Base-by-base conservation (phyloP, 179 eudicot species). In the Beta macrorhiza region DNA sequence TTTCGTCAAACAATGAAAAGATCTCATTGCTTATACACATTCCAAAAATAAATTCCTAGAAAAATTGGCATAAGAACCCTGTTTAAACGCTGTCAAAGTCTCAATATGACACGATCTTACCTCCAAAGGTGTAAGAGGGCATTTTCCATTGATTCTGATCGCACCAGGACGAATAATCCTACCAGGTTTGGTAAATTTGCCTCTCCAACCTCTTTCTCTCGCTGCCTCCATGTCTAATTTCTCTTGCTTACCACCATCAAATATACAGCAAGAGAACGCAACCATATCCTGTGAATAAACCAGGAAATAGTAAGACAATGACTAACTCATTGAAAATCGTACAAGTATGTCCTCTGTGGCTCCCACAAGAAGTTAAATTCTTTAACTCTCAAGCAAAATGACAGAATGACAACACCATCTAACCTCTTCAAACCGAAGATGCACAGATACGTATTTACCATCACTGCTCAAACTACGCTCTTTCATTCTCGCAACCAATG, bases 371-470 rank as follows among this genome's bases (percentile, higher is more conserved):
- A 47, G 12, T 55, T 32, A 12, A 12, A 16, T 37, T 19, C 10
- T 49, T 49, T 9, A 49, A 63, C 67, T n/a, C 32, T 67, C 71
- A 76, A 72, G 37, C 75, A 44, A 55, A 3, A 65, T 29, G 44
- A 20, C 13, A 67, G 77, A 53, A 57, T 45, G 22, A 44, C 61
- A 32, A 47, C 7, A 67, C 5, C 56, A 75, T 67, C 90, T 82
- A 83, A 97, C 99, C 99, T 94, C 97, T 90, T 97, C 99, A 86
- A 92, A 97, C 56, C 99, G 99, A 82, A 97, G 97, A 87, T 97
- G 99, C 84, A 97, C 99, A 64, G 99, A 94, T 72, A 97, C 87
- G 79, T 97, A 97, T 75, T 92, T 97, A 57, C 99, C 98, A 78
- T 91, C 88, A 82, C 90, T 91, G 67, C 85, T 90, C 78, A 86